These are phyloP conservation scores for Pichia sp. DNA, from an alignment of 1,139 yeast genomes.

Conservation along the genomic window DNA sequence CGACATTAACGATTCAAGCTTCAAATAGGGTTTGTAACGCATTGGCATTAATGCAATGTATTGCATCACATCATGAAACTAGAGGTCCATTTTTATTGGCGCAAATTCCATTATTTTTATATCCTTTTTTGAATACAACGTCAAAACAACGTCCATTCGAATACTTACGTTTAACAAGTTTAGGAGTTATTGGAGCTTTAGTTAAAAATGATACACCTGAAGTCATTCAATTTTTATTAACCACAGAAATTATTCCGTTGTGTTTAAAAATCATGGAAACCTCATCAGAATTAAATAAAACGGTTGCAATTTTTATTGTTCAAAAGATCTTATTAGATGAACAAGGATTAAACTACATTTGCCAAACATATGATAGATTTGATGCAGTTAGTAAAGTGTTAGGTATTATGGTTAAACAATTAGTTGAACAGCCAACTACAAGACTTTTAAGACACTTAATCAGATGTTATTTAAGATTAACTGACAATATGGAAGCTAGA, in stretches of 20 bases:
- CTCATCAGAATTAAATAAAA: conserved; percentile 87
- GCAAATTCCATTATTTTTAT: conserved; percentile 83
- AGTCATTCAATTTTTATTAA: conserved; percentile 80
- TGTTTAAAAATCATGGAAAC: conserved; percentile 94
- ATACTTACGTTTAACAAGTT: conserved; percentile 81
- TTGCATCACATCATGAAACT: conserved; percentile 91
- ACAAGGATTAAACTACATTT: conserved; percentile 82
- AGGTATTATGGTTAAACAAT: conserved; percentile 82
- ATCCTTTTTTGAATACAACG: conserved; percentile 89
- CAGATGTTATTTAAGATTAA: conserved; percentile 82
- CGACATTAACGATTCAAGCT: conserved; percentile 76
- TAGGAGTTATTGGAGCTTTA: conserved; percentile 95
- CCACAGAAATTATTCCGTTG: conserved; percentile 92
- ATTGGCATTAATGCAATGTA: conserved; percentile 87
- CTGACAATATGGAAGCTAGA: conserved; percentile 88
- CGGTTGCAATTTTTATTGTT: conserved; percentile 92
- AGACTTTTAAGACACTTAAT: conserved; percentile 89
- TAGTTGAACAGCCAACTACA: conserved; percentile 64
- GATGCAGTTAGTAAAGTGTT: conserved; percentile 90
- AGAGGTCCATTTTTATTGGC: conserved; percentile 80
- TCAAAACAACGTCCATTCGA: conserved; percentile 91
- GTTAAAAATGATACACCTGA: conserved; percentile 96
- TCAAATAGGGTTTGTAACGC: conserved; percentile 95
- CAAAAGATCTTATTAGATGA: conserved; percentile 91
- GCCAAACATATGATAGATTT: conserved; percentile 92